phyloP scores from a whole-genome alignment of 1,139 yeast species.

The Candida albicans region DNA sequence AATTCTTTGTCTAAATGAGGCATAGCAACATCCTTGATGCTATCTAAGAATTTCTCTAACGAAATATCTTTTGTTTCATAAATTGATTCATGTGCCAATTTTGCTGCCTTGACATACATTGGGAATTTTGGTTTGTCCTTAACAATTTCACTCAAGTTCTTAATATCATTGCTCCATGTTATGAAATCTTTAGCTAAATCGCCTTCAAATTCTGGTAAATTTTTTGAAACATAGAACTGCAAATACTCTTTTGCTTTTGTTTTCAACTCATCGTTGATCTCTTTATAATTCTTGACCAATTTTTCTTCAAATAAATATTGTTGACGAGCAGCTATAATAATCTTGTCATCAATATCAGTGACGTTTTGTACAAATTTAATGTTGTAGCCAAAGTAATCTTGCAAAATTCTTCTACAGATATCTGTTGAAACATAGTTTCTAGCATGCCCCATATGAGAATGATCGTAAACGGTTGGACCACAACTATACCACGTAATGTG shows the following conservation, averaged over 20 bases:
- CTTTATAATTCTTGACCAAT: slow-evolving; percentile 34
- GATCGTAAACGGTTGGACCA: slow-evolving; percentile 98
- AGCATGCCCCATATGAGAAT: slow-evolving; percentile 99
- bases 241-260: slow-evolving; percentile 45
- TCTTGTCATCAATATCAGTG: slow-evolving; percentile 96
- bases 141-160: slow-evolving; percentile 52
- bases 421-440: slow-evolving; percentile 94
- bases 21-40: slow-evolving; percentile 71
- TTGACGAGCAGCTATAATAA: slow-evolving; percentile 92
- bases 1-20: slow-evolving; percentile 67
- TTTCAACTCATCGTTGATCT: slow-evolving; percentile 38
- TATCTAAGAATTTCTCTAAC: slow-evolving; percentile 41
- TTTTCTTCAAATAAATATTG: slow-evolving; percentile 69
- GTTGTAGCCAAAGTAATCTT: slow-evolving; percentile 88
- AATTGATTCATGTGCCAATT: slow-evolving; percentile 50
- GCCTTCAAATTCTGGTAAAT: slow-evolving; percentile 47
- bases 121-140: slow-evolving; percentile 74
- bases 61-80: slow-evolving; percentile 22
- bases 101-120: slow-evolving; percentile 75
- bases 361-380: slow-evolving; percentile 90
- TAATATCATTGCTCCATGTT: slow-evolving; percentile 48
- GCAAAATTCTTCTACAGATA: slow-evolving; percentile 82
- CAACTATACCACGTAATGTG: slow-evolving; percentile 94
- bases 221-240: slow-evolving; percentile 51
- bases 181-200: slow-evolving; percentile 39